Base-by-base conservation (phyloP, 2,329 filamentous ascomycete genomes). In the Lomentospora prolificans region DNA sequence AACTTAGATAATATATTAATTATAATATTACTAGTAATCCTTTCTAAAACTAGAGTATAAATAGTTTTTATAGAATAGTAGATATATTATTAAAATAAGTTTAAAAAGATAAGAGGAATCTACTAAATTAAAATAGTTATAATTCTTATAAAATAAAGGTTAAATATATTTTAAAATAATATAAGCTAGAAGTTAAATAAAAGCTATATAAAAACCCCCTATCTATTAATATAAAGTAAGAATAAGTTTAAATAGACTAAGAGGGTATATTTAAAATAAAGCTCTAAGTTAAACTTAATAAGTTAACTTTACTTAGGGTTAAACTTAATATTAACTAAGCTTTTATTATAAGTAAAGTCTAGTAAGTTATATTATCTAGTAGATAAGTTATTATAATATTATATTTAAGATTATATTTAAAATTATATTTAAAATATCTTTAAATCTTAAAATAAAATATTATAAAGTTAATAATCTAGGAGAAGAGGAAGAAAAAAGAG, bases 361-460 rank as follows among this genome's bases (percentile, higher is more conserved):
- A 50, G 22, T 53, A 28, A n/a, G 56, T 12, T 36, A 41, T 33
- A 53, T 0, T 30, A n/a, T n/a, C n/a, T n/a, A n/a, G n/a, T n/a
- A n/a, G n/a, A n/a, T n/a, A n/a, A n/a, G n/a, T n/a, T n/a, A n/a
- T n/a, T n/a, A n/a, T n/a, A n/a, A 39, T 41, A 51, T 46, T 41
- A 51, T 50, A 57, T 56, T 56, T 4, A n/a, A n/a, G n/a, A 51
- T 46, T 41, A 51, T 50, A 57, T 56, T 56, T 4, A n/a, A n/a
- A n/a, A 24, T 24, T 52, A 51, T 12, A 50, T 55, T 39, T 53
- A 3, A 31, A 46, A 33, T 12, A 14, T 25, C 28, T 24, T 9
- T 12, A 44, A 36, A 44, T 44, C 14, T 44, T 44, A 14, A 17
- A 46, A 44, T 24, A 44, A 46, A 10, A 2, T 3, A n/a, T 41